Percentiles rank a stretch among this genome's conserved stretches.
Conservation (phyloP, 176 grass and related monocot species). For the Aegilops longissima region DNA sequence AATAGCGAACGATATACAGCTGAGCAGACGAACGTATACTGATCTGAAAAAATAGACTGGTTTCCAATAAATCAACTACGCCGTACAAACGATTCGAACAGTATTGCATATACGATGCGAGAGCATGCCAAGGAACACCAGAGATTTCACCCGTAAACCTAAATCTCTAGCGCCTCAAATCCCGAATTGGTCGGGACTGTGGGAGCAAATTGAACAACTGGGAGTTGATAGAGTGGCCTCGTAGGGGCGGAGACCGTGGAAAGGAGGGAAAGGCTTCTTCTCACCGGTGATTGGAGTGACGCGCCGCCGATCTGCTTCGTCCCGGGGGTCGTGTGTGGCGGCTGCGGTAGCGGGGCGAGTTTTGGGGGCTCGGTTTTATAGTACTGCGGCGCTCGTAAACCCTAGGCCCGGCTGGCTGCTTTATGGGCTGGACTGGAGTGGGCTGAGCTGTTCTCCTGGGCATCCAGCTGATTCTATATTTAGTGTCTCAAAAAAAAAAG, state of each 20-base stretch:
- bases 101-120: not conserved
- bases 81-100: not conserved
- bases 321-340: not conserved
- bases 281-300: slow-evolving; percentile 14
- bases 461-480: not conserved
- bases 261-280: not conserved
- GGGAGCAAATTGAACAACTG: not conserved
- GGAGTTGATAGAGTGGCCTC: not conserved
- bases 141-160: not conserved
- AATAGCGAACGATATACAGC: not conserved
- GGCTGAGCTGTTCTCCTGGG: not conserved
- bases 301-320: slow-evolving; percentile 15
- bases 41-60: not conserved
- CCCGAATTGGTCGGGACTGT: not conserved
- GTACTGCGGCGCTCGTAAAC: slow-evolving; percentile 9
- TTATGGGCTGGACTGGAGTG: slow-evolving; percentile 2
- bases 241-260: not conserved
- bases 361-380: slow-evolving; percentile 10
- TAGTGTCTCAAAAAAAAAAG: no score
- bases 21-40: not conserved
- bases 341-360: not conserved
- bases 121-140: not conserved
- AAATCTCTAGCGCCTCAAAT: not conserved
- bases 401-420: slow-evolving; percentile 12
- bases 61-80: not conserved